Evolutionary conservation across 2,329 filamentous ascomycete species (phyloP).

Genomic region (Microsporum canis): DNA sequence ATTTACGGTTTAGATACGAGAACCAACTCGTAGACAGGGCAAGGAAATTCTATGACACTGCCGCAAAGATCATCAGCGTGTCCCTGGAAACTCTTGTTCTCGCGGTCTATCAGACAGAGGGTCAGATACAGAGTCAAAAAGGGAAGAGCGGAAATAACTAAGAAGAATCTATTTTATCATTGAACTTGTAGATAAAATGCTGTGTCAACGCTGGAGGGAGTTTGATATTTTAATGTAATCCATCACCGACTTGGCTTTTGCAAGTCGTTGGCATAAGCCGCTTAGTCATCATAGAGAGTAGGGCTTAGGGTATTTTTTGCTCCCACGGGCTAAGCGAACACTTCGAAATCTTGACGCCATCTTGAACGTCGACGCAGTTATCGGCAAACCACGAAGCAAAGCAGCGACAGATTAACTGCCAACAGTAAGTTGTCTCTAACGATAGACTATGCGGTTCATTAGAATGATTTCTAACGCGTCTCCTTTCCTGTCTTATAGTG

Average conservation of each 20-base stretch:
- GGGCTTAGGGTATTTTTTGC: slow-evolving; percentile 31
- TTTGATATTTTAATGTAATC: no score
- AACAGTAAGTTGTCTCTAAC: slow-evolving; percentile 32
- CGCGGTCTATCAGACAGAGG: slow-evolving; percentile 42
- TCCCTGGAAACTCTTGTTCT: slow-evolving; percentile 40
- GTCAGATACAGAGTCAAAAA: slow-evolving; percentile 22
- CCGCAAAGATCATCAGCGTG: slow-evolving; percentile 40
- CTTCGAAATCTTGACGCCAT: slow-evolving; percentile 24
- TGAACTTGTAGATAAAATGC: neutral
- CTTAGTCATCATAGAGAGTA: slow-evolving; percentile 16
- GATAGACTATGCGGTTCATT: neutral
- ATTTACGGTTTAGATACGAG: slow-evolving; percentile 39
- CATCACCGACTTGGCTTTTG: no score
- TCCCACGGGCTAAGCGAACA: slow-evolving; percentile 35
- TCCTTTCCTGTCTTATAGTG: slow-evolving; percentile 47
- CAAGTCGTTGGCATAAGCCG: neutral
- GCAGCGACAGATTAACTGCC: slow-evolving; percentile 27
- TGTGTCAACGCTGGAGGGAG: neutral
- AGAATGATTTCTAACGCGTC: slow-evolving; percentile 36
- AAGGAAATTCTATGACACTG: slow-evolving; percentile 41
- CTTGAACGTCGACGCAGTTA: slow-evolving; percentile 17
- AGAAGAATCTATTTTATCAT: neutral
- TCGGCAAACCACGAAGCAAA: slow-evolving; percentile 23
- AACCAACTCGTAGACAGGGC: slow-evolving; percentile 38
- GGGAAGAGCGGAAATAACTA: neutral